Conservation (phyloP, 148 eudicot species). For the Polygonum aviculare region DNA sequence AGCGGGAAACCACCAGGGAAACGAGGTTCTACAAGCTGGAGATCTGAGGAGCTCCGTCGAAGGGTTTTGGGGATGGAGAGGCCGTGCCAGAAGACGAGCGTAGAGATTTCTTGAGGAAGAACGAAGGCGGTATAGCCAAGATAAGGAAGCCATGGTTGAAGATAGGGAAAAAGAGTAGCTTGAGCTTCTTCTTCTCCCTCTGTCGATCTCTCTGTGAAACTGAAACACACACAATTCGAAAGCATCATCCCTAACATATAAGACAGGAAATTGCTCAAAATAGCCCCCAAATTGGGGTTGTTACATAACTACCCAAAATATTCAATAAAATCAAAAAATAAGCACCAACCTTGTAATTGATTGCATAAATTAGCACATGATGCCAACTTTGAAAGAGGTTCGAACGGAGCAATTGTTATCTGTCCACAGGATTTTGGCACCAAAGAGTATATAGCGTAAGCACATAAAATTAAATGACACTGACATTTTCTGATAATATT, state of each 20-base stretch:
- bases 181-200: neutral
- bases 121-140: constrained; percentile 47
- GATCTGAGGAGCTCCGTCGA: constrained; percentile 10
- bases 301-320: too few relatives aligned
- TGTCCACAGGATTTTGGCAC: too few relatives aligned
- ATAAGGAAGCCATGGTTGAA: constrained; percentile 33
- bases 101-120: constrained; percentile 38
- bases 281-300: too few relatives aligned
- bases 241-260: neutral
- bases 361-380: too few relatives aligned
- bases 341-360: too few relatives aligned
- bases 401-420: too few relatives aligned
- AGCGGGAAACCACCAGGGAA: constrained; percentile 6
- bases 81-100: constrained; percentile 19
- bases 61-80: constrained; percentile 12
- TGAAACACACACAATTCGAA: neutral
- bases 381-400: too few relatives aligned
- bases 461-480: too few relatives aligned
- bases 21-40: neutral
- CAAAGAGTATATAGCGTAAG: too few relatives aligned
- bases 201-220: neutral
- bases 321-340: too few relatives aligned
- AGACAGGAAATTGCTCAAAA: neutral
- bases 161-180: neutral
- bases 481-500: too few relatives aligned